Evolutionary conservation across 208 protist species (phyloP), one percentile per base, ranked within the genome.

Genomic region (Trypanosoma theileri): DNA sequence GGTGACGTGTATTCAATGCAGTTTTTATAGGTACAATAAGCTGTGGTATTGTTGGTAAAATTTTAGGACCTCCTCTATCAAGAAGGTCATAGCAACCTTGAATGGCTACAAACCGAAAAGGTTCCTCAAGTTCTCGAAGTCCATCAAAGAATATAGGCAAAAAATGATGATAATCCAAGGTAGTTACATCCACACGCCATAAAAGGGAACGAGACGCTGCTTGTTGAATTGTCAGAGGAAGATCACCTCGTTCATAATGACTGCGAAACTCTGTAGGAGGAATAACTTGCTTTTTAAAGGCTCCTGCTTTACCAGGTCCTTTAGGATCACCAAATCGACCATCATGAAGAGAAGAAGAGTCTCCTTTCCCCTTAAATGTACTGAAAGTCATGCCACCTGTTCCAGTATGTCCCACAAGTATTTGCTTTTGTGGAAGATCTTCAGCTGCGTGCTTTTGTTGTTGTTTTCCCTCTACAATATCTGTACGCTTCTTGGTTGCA

Each of bases 141-240:
- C 98, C 98, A 73, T 99, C 98, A 72, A 99, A 98, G 71, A 99
- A 99, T 72, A 99, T 98, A 28, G 98, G 98, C 17, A 99, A 88
- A 83, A 98, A 99, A 79, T 99, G 98, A 75, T 99, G 97, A 77
- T 98, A 99, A 77, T 99, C 98, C 46, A 99, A 83, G 81, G 98
- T 97, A 42, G 96, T 85, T 17, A 98, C 90, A 63, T 98, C 91
- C 46, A 99, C 95, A 67, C 98, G 98, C 98, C 98, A 99, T 26
- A 93, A 81, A 40, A 99, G 91, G 31, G 86, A 85, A 67, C 98
- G 98, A 14, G 81, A 84, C 19, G 94, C 94, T 28, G 79, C 68
- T 75, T 99, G 98, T 71, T 98, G 92, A 50, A 99, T 88, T 50
- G 90, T 87, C 19, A 99, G 86, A 1, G 98, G 98, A 19, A 99